Conservation (phyloP, 2,329 filamentous ascomycete species). For the Arthrinium puccinioides region DNA sequence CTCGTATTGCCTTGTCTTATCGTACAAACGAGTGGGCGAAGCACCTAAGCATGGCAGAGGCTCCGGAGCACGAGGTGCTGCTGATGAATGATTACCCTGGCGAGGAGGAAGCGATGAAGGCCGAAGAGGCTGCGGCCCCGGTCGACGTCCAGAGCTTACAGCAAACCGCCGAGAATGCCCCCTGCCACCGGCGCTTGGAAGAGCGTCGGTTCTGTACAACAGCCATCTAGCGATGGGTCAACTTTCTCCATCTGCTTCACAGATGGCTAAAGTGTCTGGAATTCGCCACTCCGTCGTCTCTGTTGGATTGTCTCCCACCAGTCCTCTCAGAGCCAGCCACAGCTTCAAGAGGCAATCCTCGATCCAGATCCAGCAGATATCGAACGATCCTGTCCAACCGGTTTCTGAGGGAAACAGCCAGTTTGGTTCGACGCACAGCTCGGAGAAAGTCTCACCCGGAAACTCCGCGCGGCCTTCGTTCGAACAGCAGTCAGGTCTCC, state of each 20-base stretch:
- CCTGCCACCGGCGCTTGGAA: conserved; percentile 30
- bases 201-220: no score
- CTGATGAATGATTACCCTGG: conserved; percentile 36
- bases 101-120: conserved; percentile 15
- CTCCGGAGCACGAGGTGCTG: conserved; percentile 58
- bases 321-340: conserved; percentile 11
- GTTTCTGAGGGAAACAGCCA: conserved; percentile 36
- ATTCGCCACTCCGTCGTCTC: no score
- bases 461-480: conserved; percentile 10
- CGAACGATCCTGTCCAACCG: conserved; percentile 24
- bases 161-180: conserved; percentile 50
- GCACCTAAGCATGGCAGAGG: conserved; percentile 71
- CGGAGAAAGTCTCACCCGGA: conserved; percentile 10
- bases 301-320: no score
- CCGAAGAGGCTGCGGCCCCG: conserved; percentile 49
- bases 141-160: conserved; percentile 58
- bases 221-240: no score
- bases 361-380: conserved; percentile 14
- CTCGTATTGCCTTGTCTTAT: conserved; percentile 72
- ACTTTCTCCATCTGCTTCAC: no score
- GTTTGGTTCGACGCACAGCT: neutral
- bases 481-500: conserved; percentile 8
- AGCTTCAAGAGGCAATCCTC: conserved; percentile 15
- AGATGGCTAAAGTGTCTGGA: no score
- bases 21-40: conserved; percentile 96